Base-by-base conservation (phyloP, 176 grass and related monocot genomes). In the Ampelocalamus luodianensis region DNA sequence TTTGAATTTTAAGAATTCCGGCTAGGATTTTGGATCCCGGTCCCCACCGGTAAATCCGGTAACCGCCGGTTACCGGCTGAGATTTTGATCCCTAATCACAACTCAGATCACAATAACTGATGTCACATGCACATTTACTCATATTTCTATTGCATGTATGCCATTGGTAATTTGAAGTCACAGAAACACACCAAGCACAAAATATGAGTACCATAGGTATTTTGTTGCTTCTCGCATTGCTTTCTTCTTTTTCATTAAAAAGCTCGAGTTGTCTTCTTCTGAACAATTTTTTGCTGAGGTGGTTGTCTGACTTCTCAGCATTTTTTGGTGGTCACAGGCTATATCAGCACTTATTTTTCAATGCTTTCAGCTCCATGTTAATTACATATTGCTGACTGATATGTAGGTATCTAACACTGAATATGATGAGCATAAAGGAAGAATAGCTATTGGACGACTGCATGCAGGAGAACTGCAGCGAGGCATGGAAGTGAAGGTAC, bases 341-440 rank as follows among this genome's bases (percentile, higher is more conserved):
- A 51, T 70, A 86, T 46, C 37, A 46, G 2, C 39, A 65, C 37
- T 38, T 71, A 36, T 77, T 1, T 70, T 81, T 65, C 13, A 71
- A 71, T 70, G 42, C 53, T 61, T 77, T 34, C 64, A 77, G 20
- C 46, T 76, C 42, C 53, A 24, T 76, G 17, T 46, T 82, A 68
- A 85, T 85, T 77, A 10, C 40, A 72, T 26, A 39, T 29, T 60
- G 53, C 69, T 85, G 60, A 69, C 77, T 81, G 23, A 50, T 76
- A 72, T 84, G 42, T 77, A 98, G 96, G 96, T 98, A 29, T 91
- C 96, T 62, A 98, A 91, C 60, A 98, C 91, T 70, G 96, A 98
- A 75, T 98, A 98, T 76, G 96, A 98, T 87, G 96, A 95, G 32
- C 96, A 98, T 86, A 98, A 98, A 90, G 96, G 96, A 72, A 93